Base-by-base conservation (phyloP, 768 basidiomycete species). In the Favolaschia claudopus region DNA sequence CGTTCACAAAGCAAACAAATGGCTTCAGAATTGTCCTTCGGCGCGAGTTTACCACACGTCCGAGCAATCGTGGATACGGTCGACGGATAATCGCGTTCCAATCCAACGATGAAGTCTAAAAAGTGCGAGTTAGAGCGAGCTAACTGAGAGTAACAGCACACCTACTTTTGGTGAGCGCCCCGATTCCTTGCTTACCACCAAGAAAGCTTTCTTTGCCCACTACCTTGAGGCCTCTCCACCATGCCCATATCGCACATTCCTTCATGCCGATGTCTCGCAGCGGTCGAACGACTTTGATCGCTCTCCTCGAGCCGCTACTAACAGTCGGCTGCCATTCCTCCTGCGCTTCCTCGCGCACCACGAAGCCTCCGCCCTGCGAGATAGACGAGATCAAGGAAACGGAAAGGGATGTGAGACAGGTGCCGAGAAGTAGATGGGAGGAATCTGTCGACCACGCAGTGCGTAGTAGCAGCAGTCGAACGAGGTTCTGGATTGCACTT, bases 21-120 rank as follows among this genome's bases (percentile, higher is more conserved):
- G 1, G 76, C 78, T 8, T 72, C 72, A 0, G 85, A 74, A 3
- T 73, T 77, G 50, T 82, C 75, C 69, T 89, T 93, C 0, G 93
- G 86, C 9, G 86, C 81, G 25, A 95, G 73, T 72, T 95, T 95
- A 6, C 81, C 86, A 66, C 90, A 92, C 1, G 93, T 94, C 32
- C 89, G 84, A 22, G 86, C 86, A 46, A 95, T 90, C 0, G 93
- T 87, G 8, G 91, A 93, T 12, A 94, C 93, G 0, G 93, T 95
- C 0, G 92, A 92, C 4, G 93, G 93, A 70, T 89, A 95, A 70
- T 93, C 88, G 47, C 82, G 85, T 72, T 95, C 93, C 27, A 95
- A 69, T 3, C 91, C 88, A 19, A 89, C 73, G 55, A 95, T 91
- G 65, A 94, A 95, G 69, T 88, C 93, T 93, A 24, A 54, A 12